Base-by-base conservation (phyloP, 176 grass and related monocot species). In the Aechmea fasciata region DNA sequence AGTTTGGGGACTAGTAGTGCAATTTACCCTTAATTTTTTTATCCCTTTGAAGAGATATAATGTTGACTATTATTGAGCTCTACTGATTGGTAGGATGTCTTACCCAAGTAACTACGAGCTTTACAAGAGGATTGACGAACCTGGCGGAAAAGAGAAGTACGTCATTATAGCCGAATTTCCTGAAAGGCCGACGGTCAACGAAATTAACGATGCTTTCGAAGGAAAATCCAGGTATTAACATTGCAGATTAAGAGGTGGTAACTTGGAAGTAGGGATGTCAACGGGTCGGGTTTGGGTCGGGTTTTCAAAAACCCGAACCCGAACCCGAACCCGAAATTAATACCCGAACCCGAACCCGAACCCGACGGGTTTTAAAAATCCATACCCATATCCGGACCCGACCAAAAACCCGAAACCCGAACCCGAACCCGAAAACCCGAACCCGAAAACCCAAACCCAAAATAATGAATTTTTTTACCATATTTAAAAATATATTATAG, bases 41-140 rank as follows among this genome's bases (percentile, higher is more conserved):
- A 78, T 71, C 74, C n/a, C 50, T 74, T 59, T 59, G 33, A 41
- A 26, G 63, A 59, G 10, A 13, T 68, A 17, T 11, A 48, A 9
- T 67, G 23, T 41, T 48, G 57, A 18, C 26, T 20, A 66, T 49
- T 57, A 33, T 73, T 74, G 52, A 18, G 11, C 25, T 79, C 69
- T 50, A n/a, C n/a, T 75, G 65, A 73, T 53, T 83, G 64, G 14
- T 71, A 96, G 88, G 85, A 96, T 87, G 92, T 67, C 88, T 83
- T 92, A 96, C 68, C 88, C 92, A 74, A 82, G 87, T 33, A 78
- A 78, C 57, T 83, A 92, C 48, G 88, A 96, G 66, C 77, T 96
- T 66, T 96, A 85, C 84, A 79, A 80, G 87, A 91, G 92, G 75
- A 77, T 91, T 53, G 92, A 96, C 65, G 85, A 83, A 48, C 52